Percentiles rank a stretch among this genome's conserved stretches.
phyloP scores from a whole-genome alignment of 331 rosid species.

The Malus hybrid region DNA sequence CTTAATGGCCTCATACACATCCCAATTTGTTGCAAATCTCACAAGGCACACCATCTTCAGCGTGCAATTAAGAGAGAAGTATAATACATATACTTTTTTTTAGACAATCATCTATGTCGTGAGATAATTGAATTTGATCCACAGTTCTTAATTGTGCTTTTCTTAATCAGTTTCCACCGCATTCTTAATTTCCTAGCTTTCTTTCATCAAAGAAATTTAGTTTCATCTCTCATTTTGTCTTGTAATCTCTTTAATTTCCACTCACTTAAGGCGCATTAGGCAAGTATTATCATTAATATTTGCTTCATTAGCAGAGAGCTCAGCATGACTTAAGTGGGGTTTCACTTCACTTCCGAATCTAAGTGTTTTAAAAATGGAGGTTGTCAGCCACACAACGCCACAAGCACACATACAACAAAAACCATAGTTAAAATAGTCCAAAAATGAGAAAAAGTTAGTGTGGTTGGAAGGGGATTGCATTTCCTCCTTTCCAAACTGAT shows the following conservation, averaged over 20 bases:
- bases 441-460: not conserved
- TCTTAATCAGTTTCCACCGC: not conserved
- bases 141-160: not conserved
- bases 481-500: constrained; percentile 8
- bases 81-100: too few relatives aligned
- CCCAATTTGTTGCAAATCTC: too few relatives aligned
- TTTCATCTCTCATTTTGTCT: not conserved
- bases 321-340: constrained; percentile 38
- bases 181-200: not conserved
- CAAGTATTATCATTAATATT: constrained; percentile 12
- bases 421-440: constrained; percentile 19
- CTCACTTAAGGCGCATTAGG: constrained; percentile 6
- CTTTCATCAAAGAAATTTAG: not conserved
- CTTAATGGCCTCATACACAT: too few relatives aligned
- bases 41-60: too few relatives aligned
- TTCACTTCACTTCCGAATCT: constrained; percentile 59
- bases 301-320: constrained; percentile 26
- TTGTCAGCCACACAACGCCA: constrained; percentile 28
- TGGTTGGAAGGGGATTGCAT: constrained; percentile 25
- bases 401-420: constrained; percentile 7
- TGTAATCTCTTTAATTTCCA: not conserved
- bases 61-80: not conserved
- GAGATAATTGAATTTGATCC: not conserved
- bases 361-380: constrained; percentile 28
- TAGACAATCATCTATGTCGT: too few relatives aligned